A percentile compares a stretch with the other conserved stretches of the same genome.
phyloP scores from a whole-genome alignment of 177 flowering plant genomes.

The Vitis hybrid region DNA sequence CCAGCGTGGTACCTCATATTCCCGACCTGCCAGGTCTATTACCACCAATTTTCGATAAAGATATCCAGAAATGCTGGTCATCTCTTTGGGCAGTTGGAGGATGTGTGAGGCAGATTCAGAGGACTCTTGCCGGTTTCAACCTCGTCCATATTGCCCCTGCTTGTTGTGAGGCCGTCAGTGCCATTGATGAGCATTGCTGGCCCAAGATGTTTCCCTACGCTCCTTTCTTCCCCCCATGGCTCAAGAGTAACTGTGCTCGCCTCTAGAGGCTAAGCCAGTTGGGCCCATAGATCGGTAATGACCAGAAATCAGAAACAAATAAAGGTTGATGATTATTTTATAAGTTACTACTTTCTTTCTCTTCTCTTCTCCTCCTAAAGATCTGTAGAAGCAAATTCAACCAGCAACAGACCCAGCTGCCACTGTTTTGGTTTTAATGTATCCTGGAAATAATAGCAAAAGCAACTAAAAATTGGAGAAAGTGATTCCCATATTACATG shows the following conservation, averaged over 20 bases:
- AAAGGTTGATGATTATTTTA: too few relatives aligned
- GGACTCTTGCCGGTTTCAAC: neutral
- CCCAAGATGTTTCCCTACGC: neutral
- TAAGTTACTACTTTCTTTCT: too few relatives aligned
- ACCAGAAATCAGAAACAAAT: too few relatives aligned
- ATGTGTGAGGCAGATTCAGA: neutral
- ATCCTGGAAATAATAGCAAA: too few relatives aligned
- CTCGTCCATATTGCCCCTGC: neutral
- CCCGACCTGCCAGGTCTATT: neutral
- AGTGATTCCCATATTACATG: too few relatives aligned
- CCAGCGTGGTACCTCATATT: neutral
- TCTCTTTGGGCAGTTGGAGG: neutral
- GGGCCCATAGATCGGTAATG: too few relatives aligned
- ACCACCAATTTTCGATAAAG: neutral
- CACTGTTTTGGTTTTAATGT: too few relatives aligned
- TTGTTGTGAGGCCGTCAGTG: neutral
- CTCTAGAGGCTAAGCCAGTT: neutral
- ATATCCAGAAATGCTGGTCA: neutral
- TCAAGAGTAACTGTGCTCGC: neutral
- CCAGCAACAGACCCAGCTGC: too few relatives aligned
- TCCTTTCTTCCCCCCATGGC: conserved; percentile 1
- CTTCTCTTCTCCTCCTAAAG: too few relatives aligned
- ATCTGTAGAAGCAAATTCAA: too few relatives aligned
- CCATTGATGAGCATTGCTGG: conserved; percentile 1
- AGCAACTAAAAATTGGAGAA: too few relatives aligned